Percentiles rank a stretch among this genome's conserved stretches.
These are phyloP conservation scores for Brassica rapa DNA, from an alignment of 345 rosid species.

Conservation along the genomic window DNA sequence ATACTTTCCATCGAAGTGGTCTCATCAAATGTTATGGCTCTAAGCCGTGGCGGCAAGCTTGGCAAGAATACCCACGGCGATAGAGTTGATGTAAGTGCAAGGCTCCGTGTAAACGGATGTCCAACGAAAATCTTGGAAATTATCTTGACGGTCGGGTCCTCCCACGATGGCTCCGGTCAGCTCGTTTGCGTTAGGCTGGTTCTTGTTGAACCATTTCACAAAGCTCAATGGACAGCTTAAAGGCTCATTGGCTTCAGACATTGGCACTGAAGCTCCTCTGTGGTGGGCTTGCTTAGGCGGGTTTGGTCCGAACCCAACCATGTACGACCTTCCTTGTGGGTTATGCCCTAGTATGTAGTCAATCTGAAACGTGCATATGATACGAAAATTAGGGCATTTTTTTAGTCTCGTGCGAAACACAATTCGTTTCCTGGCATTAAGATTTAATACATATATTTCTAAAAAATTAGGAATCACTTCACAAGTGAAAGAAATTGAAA, in stretches of 20 bases:
- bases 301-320: constrained; percentile 84
- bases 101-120: constrained; percentile 74
- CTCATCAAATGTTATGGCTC: constrained; percentile 22
- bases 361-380: constrained; percentile 49
- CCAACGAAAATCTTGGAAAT: constrained; percentile 66
- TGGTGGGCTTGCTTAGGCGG: constrained; percentile 88
- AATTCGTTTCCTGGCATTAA: neutral
- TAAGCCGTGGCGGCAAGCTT: constrained; percentile 55
- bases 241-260: neutral
- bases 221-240: constrained; percentile 72
- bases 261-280: constrained; percentile 75
- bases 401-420: neutral
- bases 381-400: neutral
- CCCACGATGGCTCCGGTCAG: constrained; percentile 87
- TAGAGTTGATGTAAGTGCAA: constrained; percentile 82
- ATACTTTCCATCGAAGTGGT: constrained; percentile 25
- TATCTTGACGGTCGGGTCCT: constrained; percentile 77
- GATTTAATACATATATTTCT: neutral
- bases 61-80: constrained; percentile 69
- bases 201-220: constrained; percentile 47
- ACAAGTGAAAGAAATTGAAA: neutral
- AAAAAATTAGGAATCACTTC: neutral
- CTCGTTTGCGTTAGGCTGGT: constrained; percentile 69
- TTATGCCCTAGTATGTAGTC: constrained; percentile 81
- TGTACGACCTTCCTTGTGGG: constrained; percentile 78